phyloP scores from a whole-genome alignment of 805 yeast species.

The Cyberlindnera meyerae region DNA sequence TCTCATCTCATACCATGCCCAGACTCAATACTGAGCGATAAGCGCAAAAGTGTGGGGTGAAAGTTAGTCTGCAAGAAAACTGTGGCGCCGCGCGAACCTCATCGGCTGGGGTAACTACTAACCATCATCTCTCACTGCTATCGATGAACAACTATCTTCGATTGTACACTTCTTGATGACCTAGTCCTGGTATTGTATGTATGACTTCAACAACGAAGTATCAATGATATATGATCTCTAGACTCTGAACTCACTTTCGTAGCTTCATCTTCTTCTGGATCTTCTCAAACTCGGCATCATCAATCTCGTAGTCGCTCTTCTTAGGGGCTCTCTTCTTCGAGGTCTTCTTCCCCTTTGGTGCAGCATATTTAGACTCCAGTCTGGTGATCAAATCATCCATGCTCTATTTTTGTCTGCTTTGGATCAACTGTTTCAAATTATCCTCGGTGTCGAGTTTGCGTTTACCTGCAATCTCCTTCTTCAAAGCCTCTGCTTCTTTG shows the following conservation, averaged over 20 bases:
- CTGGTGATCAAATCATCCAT: conserved; percentile 43
- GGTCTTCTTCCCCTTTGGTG: conserved; percentile 17
- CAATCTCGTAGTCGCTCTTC: conserved; percentile 31
- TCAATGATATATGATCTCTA: no score
- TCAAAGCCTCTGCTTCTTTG: conserved; percentile 50
- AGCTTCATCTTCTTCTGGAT: conserved; percentile 20
- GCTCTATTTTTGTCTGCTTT: conserved; percentile 37
- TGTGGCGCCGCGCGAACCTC: no score
- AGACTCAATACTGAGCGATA: no score
- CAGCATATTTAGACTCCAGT: conserved; percentile 47
- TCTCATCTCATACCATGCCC: no score
- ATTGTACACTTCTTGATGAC: no score
- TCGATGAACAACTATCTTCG: no score
- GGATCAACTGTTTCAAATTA: conserved; percentile 46
- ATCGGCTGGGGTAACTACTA: no score
- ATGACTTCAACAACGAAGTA: no score
- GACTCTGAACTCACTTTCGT: not conserved
- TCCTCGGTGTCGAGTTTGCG: conserved; percentile 29
- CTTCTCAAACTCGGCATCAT: conserved; percentile 47
- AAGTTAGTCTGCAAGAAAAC: no score
- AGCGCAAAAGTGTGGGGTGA: no score
- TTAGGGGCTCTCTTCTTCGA: conserved; percentile 4
- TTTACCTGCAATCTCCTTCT: conserved; percentile 34
- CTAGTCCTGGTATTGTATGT: no score
- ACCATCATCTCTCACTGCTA: no score